Base-by-base conservation (phyloP, 2,329 filamentous ascomycete genomes). In the Cladobotryum mycophilum region DNA sequence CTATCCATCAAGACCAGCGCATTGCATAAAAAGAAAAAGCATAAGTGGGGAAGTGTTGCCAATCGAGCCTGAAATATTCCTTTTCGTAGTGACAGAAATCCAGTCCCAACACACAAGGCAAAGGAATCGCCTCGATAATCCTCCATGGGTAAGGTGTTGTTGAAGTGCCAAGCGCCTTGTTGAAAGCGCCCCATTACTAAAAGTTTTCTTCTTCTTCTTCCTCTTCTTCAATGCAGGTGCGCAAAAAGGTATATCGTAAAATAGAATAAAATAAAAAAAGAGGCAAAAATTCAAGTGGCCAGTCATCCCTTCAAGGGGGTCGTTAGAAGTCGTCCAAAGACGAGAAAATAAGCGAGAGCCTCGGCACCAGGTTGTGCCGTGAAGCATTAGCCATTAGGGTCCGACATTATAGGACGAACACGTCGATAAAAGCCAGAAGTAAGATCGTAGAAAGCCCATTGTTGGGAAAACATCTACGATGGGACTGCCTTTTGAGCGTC, bases 1-100 rank as follows among this genome's bases (percentile, higher is more conserved):
- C 25, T 25, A 17, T 45, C 45, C 41, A 41, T 46, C 41, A 25
- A 30, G 45, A 37, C 41, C 44, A 48, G 40, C 49, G 44, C 43
- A 20, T 41, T 48, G 45, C 15, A 30, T 49, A 51, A 47, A 47
- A 20, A 20, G 20, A 20, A 20, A 20, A 47, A 49, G 34, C 41
- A 41, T 53, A 58, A 64, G 56, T 58, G 41, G 58, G 63, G 54
- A 61, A 61, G 46, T 54, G 60, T 58, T 59, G 56, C 57, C 59
- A 57, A 59, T 35, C 51, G 36, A 41, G 41, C 42, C 51, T 42
- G 38, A 30, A 53, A 33, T 42, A 35, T 38, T 25, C 47, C 41
- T 49, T 49, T 46, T 34, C 41, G 51, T 42, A 52, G 41, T 41
- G 25, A 52, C 38, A 37, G 41, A 34, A 41, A 52, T 33, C 18